phyloP scores from a whole-genome alignment of 2,329 filamentous ascomycete species.

The Trichoderma sp. region DNA sequence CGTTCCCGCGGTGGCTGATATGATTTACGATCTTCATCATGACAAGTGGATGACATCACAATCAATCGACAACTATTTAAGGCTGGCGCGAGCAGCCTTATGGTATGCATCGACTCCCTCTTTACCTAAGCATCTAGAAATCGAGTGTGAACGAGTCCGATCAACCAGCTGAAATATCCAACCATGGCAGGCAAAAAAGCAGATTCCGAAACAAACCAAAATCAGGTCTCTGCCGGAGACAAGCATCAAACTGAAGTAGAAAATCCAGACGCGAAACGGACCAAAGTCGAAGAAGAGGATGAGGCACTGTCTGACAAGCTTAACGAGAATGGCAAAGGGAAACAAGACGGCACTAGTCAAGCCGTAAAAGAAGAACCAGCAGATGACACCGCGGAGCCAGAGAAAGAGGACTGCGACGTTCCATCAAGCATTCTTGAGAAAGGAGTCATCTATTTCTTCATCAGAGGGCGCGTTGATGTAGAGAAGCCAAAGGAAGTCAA shows the following conservation, averaged over 20 bases:
- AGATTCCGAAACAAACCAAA: conserved; percentile 3
- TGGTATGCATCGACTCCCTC: background rate
- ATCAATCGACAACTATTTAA: background rate
- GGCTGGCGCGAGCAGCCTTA: background rate
- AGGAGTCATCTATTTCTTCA: conserved; percentile 90
- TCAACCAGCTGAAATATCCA: background rate
- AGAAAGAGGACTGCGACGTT: conserved; percentile 33
- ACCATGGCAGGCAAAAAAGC: background rate
- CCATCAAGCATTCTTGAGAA: conserved; percentile 73
- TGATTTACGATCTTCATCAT: background rate
- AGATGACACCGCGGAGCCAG: conserved; percentile 27
- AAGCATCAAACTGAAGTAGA: conserved; percentile 36
- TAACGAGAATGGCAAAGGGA: background rate
- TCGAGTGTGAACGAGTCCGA: background rate
- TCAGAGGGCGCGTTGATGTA: conserved; percentile 72
- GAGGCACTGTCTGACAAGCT: conserved; percentile 26
- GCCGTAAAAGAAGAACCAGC: background rate
- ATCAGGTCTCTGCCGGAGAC: conserved; percentile 28
- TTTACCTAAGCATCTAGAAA: background rate
- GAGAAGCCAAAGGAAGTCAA: conserved; percentile 67
- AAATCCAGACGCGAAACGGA: conserved; percentile 33
- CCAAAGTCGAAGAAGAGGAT: conserved; percentile 31
- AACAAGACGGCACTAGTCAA: background rate
- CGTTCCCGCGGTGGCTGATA: background rate
- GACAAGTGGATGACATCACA: conserved; percentile 33